Evolutionary conservation across 2,329 filamentous ascomycete species (phyloP), one percentile per base, ranked within the genome.

Genomic region (Nemania abortiva): DNA sequence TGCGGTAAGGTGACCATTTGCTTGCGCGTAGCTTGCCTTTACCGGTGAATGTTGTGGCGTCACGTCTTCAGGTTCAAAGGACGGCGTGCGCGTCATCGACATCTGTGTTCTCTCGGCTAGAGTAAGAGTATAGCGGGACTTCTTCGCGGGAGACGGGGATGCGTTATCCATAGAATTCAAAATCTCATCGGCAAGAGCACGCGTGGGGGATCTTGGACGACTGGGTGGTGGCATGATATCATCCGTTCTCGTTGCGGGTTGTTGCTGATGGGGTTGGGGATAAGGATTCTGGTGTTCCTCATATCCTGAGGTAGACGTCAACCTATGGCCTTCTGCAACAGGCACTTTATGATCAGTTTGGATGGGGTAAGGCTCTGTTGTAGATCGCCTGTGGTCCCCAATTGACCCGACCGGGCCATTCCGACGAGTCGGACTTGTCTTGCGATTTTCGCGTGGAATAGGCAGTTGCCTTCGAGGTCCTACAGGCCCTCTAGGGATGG

Each of bases 101-200:
- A 94, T 85, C 20, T 92, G 89, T 0, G 95, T 97, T 56, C 94
- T 91, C 76, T 97, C 94, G 3, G 91, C 87, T 0, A 96, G 85
- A 0, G 91, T 90, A 9, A 91, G 80, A 0, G 85, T 86, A 59
- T 88, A 88, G 0, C 88, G 84, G 0, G 82, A 81, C 66, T 83
- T 86, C 73, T 89, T 90, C 52, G 81, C 77, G 0, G 89, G 89
- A 0, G 89, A 90, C 0, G 88, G 88, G 1, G 88, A 89, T 0
- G 83, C 82, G 54, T 83, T 83, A 27, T 84, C 81, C 77, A 90
- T 86, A 0, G 85, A 87, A 13, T 84, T 84, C 4, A 90, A 77
- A 50, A 90, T 90, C 49, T 86, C 81, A 65, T 90, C 85, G 0
- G 87, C 87, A 69, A 86, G 75, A n/a, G 82, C 80, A 64, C 88